Percentiles rank a stretch among this genome's conserved stretches.
Conservation (phyloP, 2,329 filamentous ascomycete genomes). For the Hymenoscyphus infarciens region DNA sequence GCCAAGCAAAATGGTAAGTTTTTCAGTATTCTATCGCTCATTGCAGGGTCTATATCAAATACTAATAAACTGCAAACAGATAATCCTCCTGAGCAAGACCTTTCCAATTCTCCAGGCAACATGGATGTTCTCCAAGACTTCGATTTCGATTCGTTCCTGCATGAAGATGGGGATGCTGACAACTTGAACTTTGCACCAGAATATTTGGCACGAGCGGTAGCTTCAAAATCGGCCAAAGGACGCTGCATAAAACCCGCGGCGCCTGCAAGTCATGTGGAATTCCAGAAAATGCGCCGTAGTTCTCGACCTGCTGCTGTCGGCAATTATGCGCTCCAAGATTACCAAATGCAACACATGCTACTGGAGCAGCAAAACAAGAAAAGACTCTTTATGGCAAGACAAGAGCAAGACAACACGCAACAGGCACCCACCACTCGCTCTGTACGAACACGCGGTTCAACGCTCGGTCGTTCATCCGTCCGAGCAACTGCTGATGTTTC, state of each 20-base stretch:
- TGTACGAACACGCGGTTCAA: too few species aligned
- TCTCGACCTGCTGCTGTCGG: neutral
- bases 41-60: neutral
- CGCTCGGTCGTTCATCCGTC: too few species aligned
- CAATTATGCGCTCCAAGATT: slow-evolving; percentile 2
- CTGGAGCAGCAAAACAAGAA: slow-evolving; percentile 8
- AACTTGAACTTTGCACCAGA: neutral
- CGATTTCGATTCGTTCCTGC: slow-evolving; percentile 4
- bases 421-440: too few species aligned
- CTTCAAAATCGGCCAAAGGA: too few species aligned
- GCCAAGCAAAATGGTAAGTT: neutral
- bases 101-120: neutral
- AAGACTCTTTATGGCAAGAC: neutral
- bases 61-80: neutral
- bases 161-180: neutral
- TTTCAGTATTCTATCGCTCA: neutral
- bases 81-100: neutral
- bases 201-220: too few species aligned
- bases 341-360: slow-evolving; percentile 6
- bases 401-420: too few species aligned
- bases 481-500: too few species aligned
- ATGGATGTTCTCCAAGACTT: slow-evolving; percentile 6
- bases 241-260: too few species aligned
- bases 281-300: too few species aligned
- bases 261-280: too few species aligned